Evolutionary conservation across 139 green algal species (phyloP), one percentile per base, ranked within the genome.

Genomic region (Nannochloris sp.): DNA sequence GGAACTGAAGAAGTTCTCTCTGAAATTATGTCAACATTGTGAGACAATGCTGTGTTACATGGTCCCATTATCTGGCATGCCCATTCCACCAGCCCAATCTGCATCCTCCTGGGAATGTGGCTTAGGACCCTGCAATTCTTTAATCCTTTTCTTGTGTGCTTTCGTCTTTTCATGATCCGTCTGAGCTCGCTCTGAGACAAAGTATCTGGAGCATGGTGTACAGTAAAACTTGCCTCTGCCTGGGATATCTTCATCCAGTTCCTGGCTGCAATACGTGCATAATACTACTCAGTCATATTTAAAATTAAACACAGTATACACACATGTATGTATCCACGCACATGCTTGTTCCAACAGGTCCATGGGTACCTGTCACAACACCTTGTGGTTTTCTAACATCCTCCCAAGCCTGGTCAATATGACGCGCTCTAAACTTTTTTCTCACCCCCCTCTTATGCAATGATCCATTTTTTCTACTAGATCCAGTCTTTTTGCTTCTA

Each of bases 401-500:
- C 55, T 94, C 82, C 86, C 86, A 94, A 0, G 91, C 79, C 55
- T 91, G 85, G 68, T 91, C 85, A 23, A 91, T 77, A 44, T 91
- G 85, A 21, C 85, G 61, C 27, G 68, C 65, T 25, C 76, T 61
- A 59, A 91, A 91, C 60, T 79, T 80, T 19, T 62, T 66, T 9
- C 64, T 44, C 2, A 78, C 46, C 9, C 65, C 61, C 21, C 59
- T 63, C 49, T 91, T 91, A 61, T 81, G 67, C 4, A 69, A 6
- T 40, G 25, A 49, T 8, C 60, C 70, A n/a, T 34, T 34, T 36
- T 60, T 69, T 11, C 50, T 61, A n/a, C 61, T 66, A 37, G 60
- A 44, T 18, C 49, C 29, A 12, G 66, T 78, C 21, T 56, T 64
- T 15, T 66, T 70, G 46, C 48, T 60, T 24, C 65, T 78, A 31